Evolutionary conservation across 805 yeast genomes (phyloP), one percentile per base, ranked within the genome.

Genomic region (Barnettozyma sp.): DNA sequence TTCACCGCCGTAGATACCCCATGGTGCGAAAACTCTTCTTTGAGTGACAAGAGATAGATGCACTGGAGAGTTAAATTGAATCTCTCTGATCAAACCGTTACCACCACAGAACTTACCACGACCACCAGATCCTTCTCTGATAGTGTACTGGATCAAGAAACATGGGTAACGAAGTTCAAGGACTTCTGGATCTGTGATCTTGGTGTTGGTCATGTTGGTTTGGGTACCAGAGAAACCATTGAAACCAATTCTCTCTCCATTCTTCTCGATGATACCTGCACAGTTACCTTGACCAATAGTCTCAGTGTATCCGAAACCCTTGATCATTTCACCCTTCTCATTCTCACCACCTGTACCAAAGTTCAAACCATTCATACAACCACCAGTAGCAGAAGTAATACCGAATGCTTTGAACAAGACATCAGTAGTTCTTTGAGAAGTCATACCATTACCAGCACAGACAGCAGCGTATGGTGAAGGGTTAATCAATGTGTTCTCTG

Each of bases 161-260:
- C 68, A 68, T 3, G 78, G 78, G 44, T 70, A 71, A 32, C 77
- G 52, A 38, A 67, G 60, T 46, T 73, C 78, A 40, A 72, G 59
- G 9, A 71, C 58, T 46, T 73, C 78, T 1, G 74, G 68, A 44
- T 73, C 78, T 1, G 78, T 72, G 45, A 71, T 72, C 55, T 69
- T 57, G 38, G 75, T 66, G 47, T 71, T 71, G 26, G 76, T 71
- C 37, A 73, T 69, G 44, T 71, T 75, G 33, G 70, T 68, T 50
- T 73, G 77, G 6, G 71, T 71, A 18, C 67, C 78, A 9, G 72
- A 65, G 18, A 70, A 70, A 12, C 73, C 73, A 21, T 68, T 50
- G 35, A 48, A 50, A 0, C 82, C 82, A 12, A 66, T 64, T 22
- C 71, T 78, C 87, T 82, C 83, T 19, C 95, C 96, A 48, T 80